Base-by-base conservation (phyloP, 306 rosid species). In the Cucumis hystrix region DNA sequence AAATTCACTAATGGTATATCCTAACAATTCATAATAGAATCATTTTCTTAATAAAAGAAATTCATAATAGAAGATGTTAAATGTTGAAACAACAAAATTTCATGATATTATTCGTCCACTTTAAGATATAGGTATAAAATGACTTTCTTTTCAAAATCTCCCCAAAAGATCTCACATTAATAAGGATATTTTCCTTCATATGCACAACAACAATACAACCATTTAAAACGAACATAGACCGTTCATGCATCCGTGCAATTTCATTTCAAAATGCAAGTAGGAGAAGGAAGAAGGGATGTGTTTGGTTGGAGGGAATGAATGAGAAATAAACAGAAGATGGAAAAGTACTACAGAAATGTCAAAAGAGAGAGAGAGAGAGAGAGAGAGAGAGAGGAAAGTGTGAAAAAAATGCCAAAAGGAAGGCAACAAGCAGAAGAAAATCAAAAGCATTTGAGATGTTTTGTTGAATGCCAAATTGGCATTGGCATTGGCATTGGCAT, bases 401-500 rank as follows among this genome's bases (percentile, higher is more conserved):
- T 20, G 57, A 4, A 69, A 41, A 47, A 70, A 47, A 59, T 70
- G 75, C n/a, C 59, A 70, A 47, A 70, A 70, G 56, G 76, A 70
- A 70, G 59, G 40, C 41, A 70, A 49, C 76, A 41, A 41, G 59
- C 76, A 70, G 59, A 70, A 70, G 76, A 16, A 70, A 52, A 52
- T 15, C 2, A 51, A 52, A 70, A 47, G 76, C 33, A 70, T 70
- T 68, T 47, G 58, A 47, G 37, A 15, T 47, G 43, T 37, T 60
- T 15, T 15, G 57, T 65, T 65, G 66, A 60, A 17, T 25, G 39
- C 37, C 17, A 55, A 55, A 18, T 55, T 55, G n/a, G 8, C 2
- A 28, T 28, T 28, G 30, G 30, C 7, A 33, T 51, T 28, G 30
- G 30, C 7, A 33, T 51, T 49, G 58, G 58, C 58, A 8, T 54